Evolutionary conservation across 1,139 yeast genomes (phyloP).

Genomic region (Saccharomyces pastorianus): DNA sequence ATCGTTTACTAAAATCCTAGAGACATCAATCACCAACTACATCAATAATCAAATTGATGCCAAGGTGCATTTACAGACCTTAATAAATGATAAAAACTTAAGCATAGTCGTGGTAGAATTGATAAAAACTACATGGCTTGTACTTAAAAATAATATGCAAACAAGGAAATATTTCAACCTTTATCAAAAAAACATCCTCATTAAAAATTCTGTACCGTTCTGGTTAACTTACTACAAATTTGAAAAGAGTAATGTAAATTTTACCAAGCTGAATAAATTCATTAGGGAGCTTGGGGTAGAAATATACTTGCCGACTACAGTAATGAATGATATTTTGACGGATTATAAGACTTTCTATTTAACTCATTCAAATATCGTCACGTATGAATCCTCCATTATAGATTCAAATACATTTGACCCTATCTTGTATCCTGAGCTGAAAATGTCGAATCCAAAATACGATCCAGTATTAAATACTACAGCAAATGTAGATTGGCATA

Average conservation of each 20-base stretch:
- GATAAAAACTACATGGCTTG: constrained; percentile 35
- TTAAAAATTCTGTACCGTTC: constrained; percentile 40
- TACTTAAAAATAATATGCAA: constrained; percentile 29
- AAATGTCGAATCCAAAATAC: constrained; percentile 24
- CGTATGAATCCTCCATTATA: constrained; percentile 8
- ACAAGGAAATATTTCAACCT: constrained; percentile 40
- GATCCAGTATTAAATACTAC: constrained; percentile 8
- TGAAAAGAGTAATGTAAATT: constrained; percentile 40
- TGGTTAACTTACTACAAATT: constrained; percentile 53
- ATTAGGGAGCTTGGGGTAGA: constrained; percentile 38
- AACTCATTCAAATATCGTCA: constrained; percentile 22
- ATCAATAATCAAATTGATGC: constrained; percentile 13
- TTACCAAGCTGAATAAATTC: constrained; percentile 38
- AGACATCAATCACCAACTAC: constrained; percentile 20
- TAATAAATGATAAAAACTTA: constrained; percentile 32
- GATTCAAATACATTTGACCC: constrained; percentile 13
- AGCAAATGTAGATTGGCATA: constrained; percentile 27
- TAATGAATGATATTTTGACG: constrained; percentile 38
- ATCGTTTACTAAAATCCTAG: constrained; percentile 21
- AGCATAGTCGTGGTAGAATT: constrained; percentile 35
- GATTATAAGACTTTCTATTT: constrained; percentile 32
- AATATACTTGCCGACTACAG: constrained; percentile 41
- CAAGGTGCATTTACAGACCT: constrained; percentile 18
- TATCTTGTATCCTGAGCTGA: constrained; percentile 22
- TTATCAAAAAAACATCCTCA: constrained; percentile 34